Percentiles rank a stretch among this genome's conserved stretches.
These are phyloP conservation scores for Heliosperma pusillum DNA, from an alignment of 148 eudicot genomes.

Conservation along the genomic window DNA sequence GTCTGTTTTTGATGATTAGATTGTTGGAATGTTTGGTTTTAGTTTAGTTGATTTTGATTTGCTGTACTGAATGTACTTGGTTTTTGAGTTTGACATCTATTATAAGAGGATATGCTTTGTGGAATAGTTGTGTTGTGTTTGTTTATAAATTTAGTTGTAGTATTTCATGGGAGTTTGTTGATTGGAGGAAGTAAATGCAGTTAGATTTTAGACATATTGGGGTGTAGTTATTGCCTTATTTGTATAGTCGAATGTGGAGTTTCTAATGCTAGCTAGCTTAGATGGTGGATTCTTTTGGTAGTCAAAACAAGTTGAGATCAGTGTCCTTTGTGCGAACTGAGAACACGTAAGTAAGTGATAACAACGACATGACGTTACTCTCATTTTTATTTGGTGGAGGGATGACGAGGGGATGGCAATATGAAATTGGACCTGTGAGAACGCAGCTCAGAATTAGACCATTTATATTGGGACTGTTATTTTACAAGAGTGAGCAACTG, in stretches of 20 bases:
- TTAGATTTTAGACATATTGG: neutral
- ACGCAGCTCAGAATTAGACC: neutral
- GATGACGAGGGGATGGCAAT: neutral
- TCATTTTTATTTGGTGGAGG: neutral
- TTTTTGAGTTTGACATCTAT: no score
- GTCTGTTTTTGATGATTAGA: slow-evolving; percentile 9
- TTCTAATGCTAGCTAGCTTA: neutral
- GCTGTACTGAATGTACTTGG: neutral
- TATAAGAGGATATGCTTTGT: no score
- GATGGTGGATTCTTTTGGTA: slow-evolving; percentile 1
- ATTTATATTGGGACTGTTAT: neutral
- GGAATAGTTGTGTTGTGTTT: neutral
- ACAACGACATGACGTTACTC: no score
- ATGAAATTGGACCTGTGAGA: neutral
- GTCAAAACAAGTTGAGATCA: neutral
- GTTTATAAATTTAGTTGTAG: neutral
- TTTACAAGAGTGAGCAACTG: neutral
- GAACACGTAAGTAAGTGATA: no score
- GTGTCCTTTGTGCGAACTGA: neutral
- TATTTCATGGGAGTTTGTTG: neutral
- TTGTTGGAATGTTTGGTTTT: slow-evolving; percentile 11
- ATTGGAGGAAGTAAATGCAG: neutral
- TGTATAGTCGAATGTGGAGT: neutral
- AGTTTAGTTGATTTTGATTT: neutral
- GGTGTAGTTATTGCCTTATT: neutral